A percentile compares a stretch with the other conserved stretches of the same genome.
Conservation (phyloP, 345 rosid genomes). For the Schrenkiella parvula region DNA sequence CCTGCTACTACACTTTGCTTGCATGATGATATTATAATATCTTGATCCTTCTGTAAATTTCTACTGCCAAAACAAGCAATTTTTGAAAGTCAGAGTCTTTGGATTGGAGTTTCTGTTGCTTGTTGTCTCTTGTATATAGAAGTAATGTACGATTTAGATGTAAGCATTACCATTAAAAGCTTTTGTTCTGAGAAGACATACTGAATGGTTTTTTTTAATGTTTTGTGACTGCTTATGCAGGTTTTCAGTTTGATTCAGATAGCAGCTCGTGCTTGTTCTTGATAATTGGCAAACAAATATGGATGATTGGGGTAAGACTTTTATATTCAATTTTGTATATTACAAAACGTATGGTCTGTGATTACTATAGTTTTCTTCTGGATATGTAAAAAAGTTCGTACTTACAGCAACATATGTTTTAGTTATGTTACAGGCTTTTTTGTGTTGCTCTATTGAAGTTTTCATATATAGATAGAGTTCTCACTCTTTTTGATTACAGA, state of each 20-base stretch:
- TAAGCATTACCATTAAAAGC: background rate
- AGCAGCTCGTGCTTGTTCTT: background rate
- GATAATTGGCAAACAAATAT: background rate
- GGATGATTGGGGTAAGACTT: conserved; percentile 29
- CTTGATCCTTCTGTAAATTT: no score
- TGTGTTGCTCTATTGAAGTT: background rate
- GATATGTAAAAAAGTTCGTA: background rate
- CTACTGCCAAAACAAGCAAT: no score
- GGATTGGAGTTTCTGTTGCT: no score
- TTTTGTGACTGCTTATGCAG: conserved; percentile 1
- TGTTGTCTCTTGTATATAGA: no score
- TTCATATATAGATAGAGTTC: background rate
- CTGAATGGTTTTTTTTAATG: background rate
- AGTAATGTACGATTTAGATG: no score
- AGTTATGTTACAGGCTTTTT: background rate
- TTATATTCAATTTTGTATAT: background rate
- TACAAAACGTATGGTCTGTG: no score
- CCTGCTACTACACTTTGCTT: no score
- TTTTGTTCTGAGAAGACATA: background rate
- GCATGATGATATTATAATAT: no score
- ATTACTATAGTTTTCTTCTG: background rate
- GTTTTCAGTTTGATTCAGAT: background rate
- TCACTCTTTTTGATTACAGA: conserved; percentile 38
- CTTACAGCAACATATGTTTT: background rate
- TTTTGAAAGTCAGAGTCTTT: no score